Evolutionary conservation across 129 eudicot genomes (phyloP).

Genomic region (Apium graveolens): DNA sequence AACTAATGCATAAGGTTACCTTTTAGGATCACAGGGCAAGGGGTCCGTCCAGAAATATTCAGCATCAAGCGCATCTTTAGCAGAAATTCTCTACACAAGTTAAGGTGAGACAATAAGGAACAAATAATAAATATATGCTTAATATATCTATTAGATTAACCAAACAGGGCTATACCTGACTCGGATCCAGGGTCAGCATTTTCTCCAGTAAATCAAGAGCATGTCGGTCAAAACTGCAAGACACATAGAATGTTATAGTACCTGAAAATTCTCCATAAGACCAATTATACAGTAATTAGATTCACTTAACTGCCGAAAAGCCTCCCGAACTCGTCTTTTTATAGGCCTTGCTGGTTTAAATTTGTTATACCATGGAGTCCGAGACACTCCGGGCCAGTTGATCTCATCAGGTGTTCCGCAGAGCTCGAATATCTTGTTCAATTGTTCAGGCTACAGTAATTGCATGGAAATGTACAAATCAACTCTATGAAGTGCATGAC

Average conservation of each 20-base stretch:
- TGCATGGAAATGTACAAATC: neutral
- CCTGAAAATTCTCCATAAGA: neutral
- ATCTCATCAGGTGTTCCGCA: constrained; percentile 86
- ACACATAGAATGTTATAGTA: neutral
- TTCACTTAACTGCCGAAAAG: constrained; percentile 75
- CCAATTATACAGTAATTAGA: neutral
- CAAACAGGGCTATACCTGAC: constrained; percentile 44
- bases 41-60: constrained; percentile 98
- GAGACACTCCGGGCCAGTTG: constrained; percentile 91
- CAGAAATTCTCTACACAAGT: constrained; percentile 72
- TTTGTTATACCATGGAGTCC: constrained; percentile 66
- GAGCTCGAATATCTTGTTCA: constrained; percentile 70
- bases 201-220: constrained; percentile 84
- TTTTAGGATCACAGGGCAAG: constrained; percentile 88
- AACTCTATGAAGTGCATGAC: neutral
- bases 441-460: constrained; percentile 65
- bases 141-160: neutral
- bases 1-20: constrained; percentile 20
- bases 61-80: constrained; percentile 90
- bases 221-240: constrained; percentile 64
- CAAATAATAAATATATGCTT: neutral
- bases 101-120: neutral
- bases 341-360: constrained; percentile 61
- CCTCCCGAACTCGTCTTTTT: constrained; percentile 78
- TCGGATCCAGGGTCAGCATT: constrained; percentile 92